These are phyloP conservation scores for Psophocarpus tetragonolobus DNA, from an alignment of 306 rosid genomes.

Conservation along the genomic window DNA sequence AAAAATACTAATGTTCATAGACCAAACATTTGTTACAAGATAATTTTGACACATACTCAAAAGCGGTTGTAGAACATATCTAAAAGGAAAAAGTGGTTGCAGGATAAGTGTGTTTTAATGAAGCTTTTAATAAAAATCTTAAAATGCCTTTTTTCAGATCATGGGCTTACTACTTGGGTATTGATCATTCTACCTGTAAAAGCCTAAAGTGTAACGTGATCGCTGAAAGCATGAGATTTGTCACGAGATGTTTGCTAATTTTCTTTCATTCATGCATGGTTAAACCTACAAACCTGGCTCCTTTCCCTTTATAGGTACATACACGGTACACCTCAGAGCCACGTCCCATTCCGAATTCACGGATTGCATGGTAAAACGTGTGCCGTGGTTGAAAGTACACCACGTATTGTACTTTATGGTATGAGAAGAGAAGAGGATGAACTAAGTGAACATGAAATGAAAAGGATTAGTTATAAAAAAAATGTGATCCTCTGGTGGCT, in stretches of 20 bases:
- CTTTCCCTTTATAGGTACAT: slow-evolving; percentile 34
- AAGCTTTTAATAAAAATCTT: slow-evolving; percentile 23
- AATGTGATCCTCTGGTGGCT: not conserved
- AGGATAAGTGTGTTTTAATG: slow-evolving; percentile 27
- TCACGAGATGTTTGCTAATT: slow-evolving; percentile 49
- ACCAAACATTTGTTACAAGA: slow-evolving; percentile 29
- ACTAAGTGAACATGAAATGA: slow-evolving; percentile 30
- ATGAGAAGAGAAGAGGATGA: not conserved
- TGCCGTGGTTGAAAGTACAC: slow-evolving; percentile 14
- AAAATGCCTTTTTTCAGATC: slow-evolving; percentile 37
- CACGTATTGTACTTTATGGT: slow-evolving; percentile 33
- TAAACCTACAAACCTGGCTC: not conserved
- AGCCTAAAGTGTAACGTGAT: slow-evolving; percentile 44
- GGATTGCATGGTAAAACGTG: slow-evolving; percentile 21
- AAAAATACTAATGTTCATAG: slow-evolving; percentile 28
- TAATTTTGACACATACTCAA: slow-evolving; percentile 28
- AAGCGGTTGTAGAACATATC: slow-evolving; percentile 22
- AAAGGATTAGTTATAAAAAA: slow-evolving; percentile 20
- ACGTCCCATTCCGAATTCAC: slow-evolving; percentile 39
- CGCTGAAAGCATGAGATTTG: slow-evolving; percentile 24
- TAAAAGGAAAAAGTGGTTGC: slow-evolving; percentile 26
- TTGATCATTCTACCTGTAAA: slow-evolving; percentile 46
- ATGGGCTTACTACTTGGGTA: slow-evolving; percentile 35
- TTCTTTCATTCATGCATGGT: not conserved
- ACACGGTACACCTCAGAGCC: slow-evolving; percentile 15